A percentile compares a stretch with the other conserved stretches of the same genome.
Conservation (phyloP, 176 grass and related monocot species). For the Aegilops bicornis region DNA sequence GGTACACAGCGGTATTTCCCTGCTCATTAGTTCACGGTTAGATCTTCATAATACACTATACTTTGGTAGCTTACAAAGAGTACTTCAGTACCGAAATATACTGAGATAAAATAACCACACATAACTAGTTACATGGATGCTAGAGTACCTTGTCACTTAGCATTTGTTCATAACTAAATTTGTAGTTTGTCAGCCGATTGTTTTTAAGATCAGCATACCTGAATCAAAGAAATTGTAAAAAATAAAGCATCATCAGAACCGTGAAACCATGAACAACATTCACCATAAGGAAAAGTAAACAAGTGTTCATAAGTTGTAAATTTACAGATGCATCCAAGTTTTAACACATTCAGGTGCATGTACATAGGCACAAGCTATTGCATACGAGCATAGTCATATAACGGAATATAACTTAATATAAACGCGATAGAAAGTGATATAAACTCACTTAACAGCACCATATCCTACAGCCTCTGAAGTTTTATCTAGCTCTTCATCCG, state of each 20-base stretch:
- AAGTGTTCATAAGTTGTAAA: neutral
- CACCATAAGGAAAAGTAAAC: neutral
- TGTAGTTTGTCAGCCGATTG: conserved; percentile 69
- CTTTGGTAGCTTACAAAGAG: neutral
- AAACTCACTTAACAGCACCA: conserved; percentile 67
- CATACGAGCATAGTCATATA: neutral
- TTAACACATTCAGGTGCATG: neutral
- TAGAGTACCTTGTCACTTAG: conserved; percentile 66
- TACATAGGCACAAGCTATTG: neutral
- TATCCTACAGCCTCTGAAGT: conserved; percentile 71
- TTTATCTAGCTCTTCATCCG: conserved; percentile 59
- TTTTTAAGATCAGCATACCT: conserved; percentile 87
- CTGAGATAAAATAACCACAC: neutral
- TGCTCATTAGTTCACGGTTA: neutral
- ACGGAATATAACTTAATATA: no score
- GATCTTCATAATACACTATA: neutral
- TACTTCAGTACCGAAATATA: neutral
- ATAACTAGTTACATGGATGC: neutral
- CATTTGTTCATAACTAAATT: conserved; percentile 75
- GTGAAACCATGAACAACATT: neutral
- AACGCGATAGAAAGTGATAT: neutral
- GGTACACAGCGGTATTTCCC: conserved; percentile 21
- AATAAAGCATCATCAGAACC: neutral
- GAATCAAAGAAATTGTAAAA: conserved; percentile 5
- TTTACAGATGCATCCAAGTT: neutral